phyloP scores from a whole-genome alignment of 2,329 filamentous ascomycete genomes.

The Aspergillus tanneri region DNA sequence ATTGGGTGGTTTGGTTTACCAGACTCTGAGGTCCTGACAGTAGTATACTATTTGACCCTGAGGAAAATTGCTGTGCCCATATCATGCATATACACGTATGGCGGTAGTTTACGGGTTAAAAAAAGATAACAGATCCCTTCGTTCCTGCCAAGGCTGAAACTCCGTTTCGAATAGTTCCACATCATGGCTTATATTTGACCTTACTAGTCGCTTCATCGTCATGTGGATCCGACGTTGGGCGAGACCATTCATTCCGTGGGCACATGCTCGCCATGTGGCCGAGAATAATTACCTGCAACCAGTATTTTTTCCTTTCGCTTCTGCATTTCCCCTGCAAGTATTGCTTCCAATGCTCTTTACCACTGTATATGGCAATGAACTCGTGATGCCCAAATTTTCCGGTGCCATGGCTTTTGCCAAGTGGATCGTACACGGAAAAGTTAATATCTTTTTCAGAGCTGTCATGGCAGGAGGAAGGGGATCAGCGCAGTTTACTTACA shows the following conservation, averaged over 20 bases:
- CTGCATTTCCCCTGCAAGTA: constrained; percentile 8
- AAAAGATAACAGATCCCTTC: constrained; percentile 8
- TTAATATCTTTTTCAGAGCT: constrained; percentile 9
- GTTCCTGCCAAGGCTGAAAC: constrained; percentile 23
- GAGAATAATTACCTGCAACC: constrained; percentile 8
- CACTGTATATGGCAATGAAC: constrained; percentile 19
- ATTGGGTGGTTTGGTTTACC: no score
- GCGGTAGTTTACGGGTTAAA: constrained; percentile 7
- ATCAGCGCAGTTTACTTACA: constrained; percentile 9
- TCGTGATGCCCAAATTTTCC: constrained; percentile 19
- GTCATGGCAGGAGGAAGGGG: no score
- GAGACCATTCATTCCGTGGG: constrained; percentile 16
- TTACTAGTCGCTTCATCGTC: constrained; percentile 15
- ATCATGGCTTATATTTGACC: constrained; percentile 8
- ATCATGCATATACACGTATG: neutral
- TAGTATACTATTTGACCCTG: no score
- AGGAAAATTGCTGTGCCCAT: neutral
- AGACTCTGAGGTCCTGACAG: no score
- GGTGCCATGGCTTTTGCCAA: neutral
- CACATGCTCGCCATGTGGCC: neutral
- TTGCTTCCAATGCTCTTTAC: constrained; percentile 13
- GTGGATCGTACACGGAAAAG: constrained; percentile 6
- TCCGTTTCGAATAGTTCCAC: constrained; percentile 23
- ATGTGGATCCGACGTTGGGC: constrained; percentile 10
- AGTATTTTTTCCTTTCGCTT: constrained; percentile 11